These are phyloP conservation scores for Suillus occidentalis DNA, from an alignment of 768 basidiomycete genomes.

Conservation along the genomic window DNA sequence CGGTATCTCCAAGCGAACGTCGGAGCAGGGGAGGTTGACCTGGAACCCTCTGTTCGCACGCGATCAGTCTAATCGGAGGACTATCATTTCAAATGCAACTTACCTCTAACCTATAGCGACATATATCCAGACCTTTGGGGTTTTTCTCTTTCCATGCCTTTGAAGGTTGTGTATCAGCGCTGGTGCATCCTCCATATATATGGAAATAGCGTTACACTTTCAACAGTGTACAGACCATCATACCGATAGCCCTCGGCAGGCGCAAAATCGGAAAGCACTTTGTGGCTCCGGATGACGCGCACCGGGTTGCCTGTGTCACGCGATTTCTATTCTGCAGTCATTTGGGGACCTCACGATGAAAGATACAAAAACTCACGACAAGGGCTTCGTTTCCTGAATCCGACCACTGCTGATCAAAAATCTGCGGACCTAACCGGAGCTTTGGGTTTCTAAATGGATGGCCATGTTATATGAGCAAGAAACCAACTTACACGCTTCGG, in stretches of 20 bases:
- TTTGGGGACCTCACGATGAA: background rate
- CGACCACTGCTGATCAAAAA: constrained; percentile 24
- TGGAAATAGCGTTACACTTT: constrained; percentile 15
- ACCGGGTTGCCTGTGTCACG: constrained; percentile 18
- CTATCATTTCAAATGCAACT: background rate
- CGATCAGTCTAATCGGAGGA: background rate
- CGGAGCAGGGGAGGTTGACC: constrained; percentile 24
- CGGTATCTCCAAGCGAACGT: constrained; percentile 3
- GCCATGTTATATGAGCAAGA: background rate
- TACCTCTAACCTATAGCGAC: constrained; percentile 30
- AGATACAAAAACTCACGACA: constrained; percentile 12
- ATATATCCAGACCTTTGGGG: constrained; percentile 14
- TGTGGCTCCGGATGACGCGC: constrained; percentile 28
- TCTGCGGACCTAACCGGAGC: constrained; percentile 24
- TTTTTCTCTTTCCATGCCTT: constrained; percentile 27
- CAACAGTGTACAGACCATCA: constrained; percentile 30
- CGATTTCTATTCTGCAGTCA: constrained; percentile 20
- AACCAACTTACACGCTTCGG: constrained; percentile 23
- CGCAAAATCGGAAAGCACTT: constrained; percentile 24
- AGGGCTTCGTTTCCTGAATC: constrained; percentile 14
- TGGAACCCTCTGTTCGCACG: constrained; percentile 21
- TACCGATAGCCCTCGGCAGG: constrained; percentile 28
- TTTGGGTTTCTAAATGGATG: constrained; percentile 7
- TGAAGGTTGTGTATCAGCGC: background rate
- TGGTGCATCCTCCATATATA: background rate